These are phyloP conservation scores for Vicia villosa DNA, from an alignment of 306 rosid genomes.

Conservation along the genomic window DNA sequence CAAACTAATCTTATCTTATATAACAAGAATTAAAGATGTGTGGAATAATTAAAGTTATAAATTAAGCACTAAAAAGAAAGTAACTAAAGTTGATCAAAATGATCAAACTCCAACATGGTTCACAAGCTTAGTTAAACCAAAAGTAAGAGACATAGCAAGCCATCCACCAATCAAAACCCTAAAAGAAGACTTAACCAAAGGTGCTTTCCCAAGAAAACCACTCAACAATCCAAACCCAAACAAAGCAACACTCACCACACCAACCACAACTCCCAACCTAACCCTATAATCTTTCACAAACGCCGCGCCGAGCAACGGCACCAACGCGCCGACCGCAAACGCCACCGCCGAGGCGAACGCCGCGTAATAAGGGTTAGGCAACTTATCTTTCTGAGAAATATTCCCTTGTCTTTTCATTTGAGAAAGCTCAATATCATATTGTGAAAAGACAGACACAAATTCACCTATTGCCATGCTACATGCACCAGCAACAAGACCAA, in stretches of 20 bases:
- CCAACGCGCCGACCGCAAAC: conserved; percentile 20
- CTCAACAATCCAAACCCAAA: conserved; percentile 17
- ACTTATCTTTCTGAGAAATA: not conserved
- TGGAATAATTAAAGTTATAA: not conserved
- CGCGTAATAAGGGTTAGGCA: conserved; percentile 35
- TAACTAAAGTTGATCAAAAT: not conserved
- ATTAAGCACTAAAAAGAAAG: not conserved
- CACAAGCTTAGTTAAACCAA: conserved; percentile 35
- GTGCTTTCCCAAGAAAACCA: conserved; percentile 30
- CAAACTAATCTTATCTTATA: not conserved
- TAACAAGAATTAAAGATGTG: not conserved
- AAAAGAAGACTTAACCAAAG: conserved; percentile 4
- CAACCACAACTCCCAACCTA: conserved; percentile 25
- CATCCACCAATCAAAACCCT: conserved; percentile 39
- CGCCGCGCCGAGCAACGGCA: conserved; percentile 26
- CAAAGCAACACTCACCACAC: conserved; percentile 34
- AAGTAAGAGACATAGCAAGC: conserved; percentile 39
- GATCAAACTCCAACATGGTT: conserved; percentile 26
- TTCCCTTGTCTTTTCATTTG: conserved; percentile 36
- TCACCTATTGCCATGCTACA: conserved; percentile 40
- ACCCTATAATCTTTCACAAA: conserved; percentile 24
- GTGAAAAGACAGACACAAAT: conserved; percentile 34
- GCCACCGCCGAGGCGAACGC: conserved; percentile 20
- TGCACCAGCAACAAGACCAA: conserved; percentile 27
- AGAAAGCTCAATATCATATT: conserved; percentile 31